Percentiles rank a stretch among this genome's conserved stretches.
phyloP scores from a whole-genome alignment of 805 yeast genomes.

The Candida orba region DNA sequence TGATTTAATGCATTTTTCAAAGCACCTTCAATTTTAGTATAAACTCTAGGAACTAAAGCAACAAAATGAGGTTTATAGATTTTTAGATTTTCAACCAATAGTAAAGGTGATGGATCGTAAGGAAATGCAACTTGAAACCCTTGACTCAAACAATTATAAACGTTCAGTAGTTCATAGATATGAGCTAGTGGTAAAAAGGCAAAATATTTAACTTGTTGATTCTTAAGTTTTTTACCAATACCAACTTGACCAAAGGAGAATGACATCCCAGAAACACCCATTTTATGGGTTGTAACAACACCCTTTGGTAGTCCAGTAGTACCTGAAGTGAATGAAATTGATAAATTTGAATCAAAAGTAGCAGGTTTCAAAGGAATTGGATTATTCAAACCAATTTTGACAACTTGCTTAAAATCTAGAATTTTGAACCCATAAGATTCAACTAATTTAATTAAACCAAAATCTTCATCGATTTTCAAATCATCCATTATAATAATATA shows the following conservation, averaged over 20 bases:
- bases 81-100: constrained; percentile 42
- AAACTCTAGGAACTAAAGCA: constrained; percentile 48
- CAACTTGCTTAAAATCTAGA: constrained; percentile 32
- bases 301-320: constrained; percentile 63
- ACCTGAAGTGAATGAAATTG: constrained; percentile 56
- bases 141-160: constrained; percentile 26
- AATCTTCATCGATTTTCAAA: constrained; percentile 28
- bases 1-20: constrained; percentile 33
- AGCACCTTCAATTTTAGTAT: constrained; percentile 43
- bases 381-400: constrained; percentile 33
- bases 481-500: constrained; percentile 42
- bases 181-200: constrained; percentile 52
- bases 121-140: constrained; percentile 40
- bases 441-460: constrained; percentile 20
- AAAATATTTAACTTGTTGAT: constrained; percentile 22
- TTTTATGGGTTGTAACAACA: constrained; percentile 40
- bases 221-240: constrained; percentile 7
- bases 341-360: constrained; percentile 31
- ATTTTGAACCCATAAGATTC: constrained; percentile 24
- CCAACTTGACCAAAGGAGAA: constrained; percentile 20
- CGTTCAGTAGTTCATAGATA: constrained; percentile 45
- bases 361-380: constrained; percentile 30
- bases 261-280: constrained; percentile 29
- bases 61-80: constrained; percentile 38
- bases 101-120: constrained; percentile 34